Base-by-base conservation (phyloP, 2,329 filamentous ascomycete species). In the Penicillium sp. region DNA sequence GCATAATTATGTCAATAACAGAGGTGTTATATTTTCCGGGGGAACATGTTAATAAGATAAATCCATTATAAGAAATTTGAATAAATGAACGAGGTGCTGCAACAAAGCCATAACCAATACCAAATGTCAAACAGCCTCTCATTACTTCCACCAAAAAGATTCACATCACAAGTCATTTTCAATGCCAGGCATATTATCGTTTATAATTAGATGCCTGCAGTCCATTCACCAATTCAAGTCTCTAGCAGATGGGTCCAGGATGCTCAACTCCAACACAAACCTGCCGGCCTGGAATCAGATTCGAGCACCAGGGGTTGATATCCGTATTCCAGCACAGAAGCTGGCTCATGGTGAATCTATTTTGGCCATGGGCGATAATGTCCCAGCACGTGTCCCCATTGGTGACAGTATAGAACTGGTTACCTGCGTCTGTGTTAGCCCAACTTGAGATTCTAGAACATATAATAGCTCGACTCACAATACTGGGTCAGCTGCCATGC, bases 251-350 rank as follows among this genome's bases (percentile, higher is more conserved):
- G 18, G 52, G 52, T 4, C 55, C 53, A 23, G 57, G 42, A 27
- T n/a, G 39, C 6, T 29, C 9, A 8, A 61, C 60, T 2, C 58
- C 61, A 16, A 64, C 48, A 18, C 62, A 65, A 23, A 64, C 38
- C 29, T 55, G 36, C 11, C 58, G 60, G n/a, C 61, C 62, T 1
- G 61, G 58, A 14, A 65, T 65, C 4, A 65, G 51, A 19, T 65
- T 65, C 9, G 62, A 59, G 51, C 62, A 65, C 46, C 16, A 41
- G 1, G 57, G 40, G 32, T 65, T 65, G 52, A 65, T 61, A 11
- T 65, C 61, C 7, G 61, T 53, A 35, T 65, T 65, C 62, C 62
- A 65, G 40, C 62, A 65, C 11, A 63, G 23, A 6, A 65, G 53
- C 34, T 65, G 58, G 19, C 43, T 51, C 13, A 65, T 61, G 19